Base-by-base conservation (phyloP, 805 yeast species). In the Helenozyma baotianmanensis region DNA sequence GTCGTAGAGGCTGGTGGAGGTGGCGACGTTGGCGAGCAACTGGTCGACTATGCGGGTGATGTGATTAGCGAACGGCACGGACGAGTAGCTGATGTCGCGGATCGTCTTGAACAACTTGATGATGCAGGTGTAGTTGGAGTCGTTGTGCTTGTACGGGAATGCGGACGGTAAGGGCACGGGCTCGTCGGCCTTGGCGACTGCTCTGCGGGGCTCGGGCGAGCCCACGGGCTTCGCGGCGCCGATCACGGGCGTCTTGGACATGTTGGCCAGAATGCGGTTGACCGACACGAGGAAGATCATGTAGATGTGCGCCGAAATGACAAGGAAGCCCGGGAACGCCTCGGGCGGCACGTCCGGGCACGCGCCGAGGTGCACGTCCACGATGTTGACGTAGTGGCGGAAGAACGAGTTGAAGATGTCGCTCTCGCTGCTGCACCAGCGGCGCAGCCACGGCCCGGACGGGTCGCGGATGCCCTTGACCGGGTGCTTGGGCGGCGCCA, bases 371-470 rank as follows among this genome's bases (percentile, higher is more conserved):
- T 32, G 27, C 5, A 33, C 32, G 21, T 47, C 43, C 5, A 51
- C 26, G 6, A 71, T 47, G 13, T 42, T 49, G 12, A 76, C 50
- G 46, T 76, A 79, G 50, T 80, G 84, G 38, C 80, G 70, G 30
- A 78, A 58, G 41, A 80, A 80, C 1, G 83, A 74, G 38, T 70
- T 67, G 54, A 79, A 79, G 2, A 79, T 58, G 44, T 76, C 80
- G 34, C 76, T 62, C 40, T 76, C 82, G 36, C 70, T 58, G 31
- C 68, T 60, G 33, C 70, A 64, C 85, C 85, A 80, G 43, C 78
- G 60, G 36, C 68, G 60, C 8, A 76, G 80, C 86, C 86, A 79
- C 16, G 64, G 48, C 5, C 82, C 84, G 37, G 61, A 70, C 7
- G 83, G 77, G 39, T 79, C 79, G 10, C 63, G 49, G 28, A 77